Percentiles rank a stretch among this genome's conserved stretches.
Evolutionary conservation across 176 grass and related monocot species (phyloP).

Genomic region (Metroxylon sagu): DNA sequence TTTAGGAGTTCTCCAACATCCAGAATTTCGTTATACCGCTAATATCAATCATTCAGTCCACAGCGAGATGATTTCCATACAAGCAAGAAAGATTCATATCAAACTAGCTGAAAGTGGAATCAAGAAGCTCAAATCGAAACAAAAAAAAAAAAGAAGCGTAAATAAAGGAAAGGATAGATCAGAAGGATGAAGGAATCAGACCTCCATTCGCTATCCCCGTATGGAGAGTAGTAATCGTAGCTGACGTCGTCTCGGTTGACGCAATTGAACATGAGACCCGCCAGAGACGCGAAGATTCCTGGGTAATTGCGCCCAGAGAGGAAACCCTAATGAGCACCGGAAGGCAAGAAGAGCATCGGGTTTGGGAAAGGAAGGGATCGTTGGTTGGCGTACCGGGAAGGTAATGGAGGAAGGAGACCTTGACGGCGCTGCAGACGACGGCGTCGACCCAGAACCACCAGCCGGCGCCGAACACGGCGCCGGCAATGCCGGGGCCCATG

Average conservation of each 20-base stretch:
- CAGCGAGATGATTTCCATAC: too few relatives aligned
- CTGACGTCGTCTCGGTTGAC: slow-evolving; percentile 54
- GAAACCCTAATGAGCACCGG: neutral
- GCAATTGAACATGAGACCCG: slow-evolving; percentile 81
- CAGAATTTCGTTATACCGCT: too few relatives aligned
- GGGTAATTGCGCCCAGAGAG: neutral
- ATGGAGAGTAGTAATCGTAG: slow-evolving; percentile 63
- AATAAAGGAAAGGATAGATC: too few relatives aligned
- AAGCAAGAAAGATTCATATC: too few relatives aligned
- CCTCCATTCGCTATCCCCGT: slow-evolving; percentile 76
- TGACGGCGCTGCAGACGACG: slow-evolving; percentile 78
- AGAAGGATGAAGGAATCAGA: slow-evolving; percentile 3
- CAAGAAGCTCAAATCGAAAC: too few relatives aligned
- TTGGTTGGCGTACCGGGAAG: slow-evolving; percentile 48
- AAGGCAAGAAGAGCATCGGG: neutral
- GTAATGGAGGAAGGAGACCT: slow-evolving; percentile 89
- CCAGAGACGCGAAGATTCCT: slow-evolving; percentile 28
- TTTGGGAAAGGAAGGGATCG: neutral
- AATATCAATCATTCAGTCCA: too few relatives aligned
- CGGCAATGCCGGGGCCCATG: slow-evolving; percentile 70
- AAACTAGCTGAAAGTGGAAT: too few relatives aligned
- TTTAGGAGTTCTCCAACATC: too few relatives aligned
- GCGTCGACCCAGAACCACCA: slow-evolving; percentile 99
- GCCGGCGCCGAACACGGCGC: slow-evolving; percentile 77
- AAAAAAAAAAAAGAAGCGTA: too few relatives aligned